Conservation (phyloP, 2,329 filamentous ascomycete species). For the Raffaelea ambrosiae region DNA sequence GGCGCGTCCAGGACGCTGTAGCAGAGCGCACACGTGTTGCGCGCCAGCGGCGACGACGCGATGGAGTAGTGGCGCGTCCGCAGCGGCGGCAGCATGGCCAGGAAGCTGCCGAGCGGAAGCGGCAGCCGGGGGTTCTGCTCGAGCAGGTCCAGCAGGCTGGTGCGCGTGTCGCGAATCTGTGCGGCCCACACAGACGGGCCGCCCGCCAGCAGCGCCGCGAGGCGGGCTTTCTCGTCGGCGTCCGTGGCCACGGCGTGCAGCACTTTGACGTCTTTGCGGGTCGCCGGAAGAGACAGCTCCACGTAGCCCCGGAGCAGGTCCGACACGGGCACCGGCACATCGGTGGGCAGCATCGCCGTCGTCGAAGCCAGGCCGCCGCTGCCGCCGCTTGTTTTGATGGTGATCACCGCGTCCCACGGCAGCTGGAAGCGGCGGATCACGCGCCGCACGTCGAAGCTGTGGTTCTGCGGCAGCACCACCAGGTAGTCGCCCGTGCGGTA, state of each 20-base stretch:
- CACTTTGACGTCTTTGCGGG: constrained; percentile 31
- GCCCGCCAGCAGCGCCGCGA: constrained; percentile 1
- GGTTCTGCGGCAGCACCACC: constrained; percentile 64
- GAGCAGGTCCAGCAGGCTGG: constrained; percentile 48
- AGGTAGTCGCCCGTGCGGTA: constrained; percentile 73
- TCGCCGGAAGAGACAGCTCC: constrained; percentile 62
- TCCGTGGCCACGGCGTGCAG: constrained; percentile 36
- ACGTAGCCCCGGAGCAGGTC: constrained; percentile 62
- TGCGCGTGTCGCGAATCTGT: background rate
- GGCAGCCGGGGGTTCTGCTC: constrained; percentile 44
- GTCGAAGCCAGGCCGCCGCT: constrained; percentile 10
- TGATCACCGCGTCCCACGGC: constrained; percentile 64
- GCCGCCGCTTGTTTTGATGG: constrained; percentile 47
- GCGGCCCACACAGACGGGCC: background rate
- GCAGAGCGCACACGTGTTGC: constrained; percentile 50
- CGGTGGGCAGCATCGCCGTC: constrained; percentile 44
- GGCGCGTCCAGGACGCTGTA: constrained; percentile 56
- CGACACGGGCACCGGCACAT: constrained; percentile 48
- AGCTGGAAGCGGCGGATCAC: constrained; percentile 59
- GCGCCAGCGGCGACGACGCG: constrained; percentile 59
- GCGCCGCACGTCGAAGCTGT: constrained; percentile 49
- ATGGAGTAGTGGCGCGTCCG: constrained; percentile 45
- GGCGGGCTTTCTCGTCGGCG: background rate
- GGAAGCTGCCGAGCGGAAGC: constrained; percentile 49
- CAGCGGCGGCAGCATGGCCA: constrained; percentile 59